These are phyloP conservation scores for Linum usitatissimum DNA, from an alignment of 345 rosid genomes.

Conservation along the genomic window DNA sequence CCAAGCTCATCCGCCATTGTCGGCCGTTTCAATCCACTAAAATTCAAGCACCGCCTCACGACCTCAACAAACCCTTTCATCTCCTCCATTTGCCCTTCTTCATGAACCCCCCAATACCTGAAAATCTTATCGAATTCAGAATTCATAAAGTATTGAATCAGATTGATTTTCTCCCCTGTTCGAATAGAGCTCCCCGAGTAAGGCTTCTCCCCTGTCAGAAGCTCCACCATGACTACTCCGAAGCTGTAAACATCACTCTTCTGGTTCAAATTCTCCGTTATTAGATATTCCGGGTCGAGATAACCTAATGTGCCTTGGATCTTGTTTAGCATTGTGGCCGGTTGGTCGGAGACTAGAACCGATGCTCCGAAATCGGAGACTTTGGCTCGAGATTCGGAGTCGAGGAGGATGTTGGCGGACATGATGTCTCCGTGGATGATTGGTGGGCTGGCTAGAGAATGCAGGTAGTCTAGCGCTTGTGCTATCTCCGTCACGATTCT, in stretches of 20 bases:
- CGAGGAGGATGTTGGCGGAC: constrained; percentile 25
- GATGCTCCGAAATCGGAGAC: constrained; percentile 32
- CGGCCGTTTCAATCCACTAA: background rate
- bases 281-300: constrained; percentile 28
- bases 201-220: constrained; percentile 22
- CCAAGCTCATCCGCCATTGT: background rate
- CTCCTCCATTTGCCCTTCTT: constrained; percentile 14
- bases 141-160: constrained; percentile 16
- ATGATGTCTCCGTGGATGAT: constrained; percentile 31
- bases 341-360: constrained; percentile 14
- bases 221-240: constrained; percentile 27
- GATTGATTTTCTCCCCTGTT: constrained; percentile 5
- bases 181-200: background rate
- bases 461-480: constrained; percentile 21
- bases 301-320: constrained; percentile 27
- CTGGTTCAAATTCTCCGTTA: constrained; percentile 15
- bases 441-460: constrained; percentile 26
- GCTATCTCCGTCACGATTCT: constrained; percentile 21
- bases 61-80: constrained; percentile 14
- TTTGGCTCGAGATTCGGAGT: constrained; percentile 18
- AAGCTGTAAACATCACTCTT: constrained; percentile 31
- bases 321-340: constrained; percentile 3
- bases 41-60: background rate
- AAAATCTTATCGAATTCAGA: background rate
- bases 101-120: background rate